Percentiles rank a stretch among this genome's conserved stretches.
These are phyloP conservation scores for Monilinia polystroma DNA, from an alignment of 2,329 filamentous ascomycete species.

Conservation along the genomic window DNA sequence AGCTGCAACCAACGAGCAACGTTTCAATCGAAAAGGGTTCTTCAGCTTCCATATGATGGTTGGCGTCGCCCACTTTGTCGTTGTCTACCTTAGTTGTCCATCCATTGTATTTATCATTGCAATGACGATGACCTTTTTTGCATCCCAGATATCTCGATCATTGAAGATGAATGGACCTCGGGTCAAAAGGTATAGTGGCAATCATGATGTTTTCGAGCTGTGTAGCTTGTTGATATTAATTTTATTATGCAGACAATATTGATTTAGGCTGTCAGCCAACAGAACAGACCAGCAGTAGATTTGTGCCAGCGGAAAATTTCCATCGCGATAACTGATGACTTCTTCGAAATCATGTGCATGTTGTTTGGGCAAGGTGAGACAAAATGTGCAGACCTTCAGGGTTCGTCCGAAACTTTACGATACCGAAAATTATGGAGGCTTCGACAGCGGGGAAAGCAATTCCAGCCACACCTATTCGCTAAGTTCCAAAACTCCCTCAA, in stretches of 20 bases:
- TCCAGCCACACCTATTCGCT: slow-evolving; percentile 7
- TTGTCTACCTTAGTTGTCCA: slow-evolving; percentile 20
- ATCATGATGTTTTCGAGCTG: background rate
- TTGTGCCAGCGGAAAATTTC: background rate
- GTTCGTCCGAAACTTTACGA: slow-evolving; percentile 22
- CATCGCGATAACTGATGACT: slow-evolving; percentile 11
- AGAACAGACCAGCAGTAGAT: slow-evolving; percentile 5
- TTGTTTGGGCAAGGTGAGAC: slow-evolving; percentile 12
- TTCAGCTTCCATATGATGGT: slow-evolving; percentile 23
- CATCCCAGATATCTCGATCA: slow-evolving; percentile 2
- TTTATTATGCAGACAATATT: slow-evolving; percentile 20
- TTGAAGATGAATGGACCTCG: slow-evolving; percentile 10
- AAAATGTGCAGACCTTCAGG: background rate
- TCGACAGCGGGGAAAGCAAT: slow-evolving; percentile 17
- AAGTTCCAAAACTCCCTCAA: slow-evolving; percentile 14
- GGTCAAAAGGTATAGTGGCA: slow-evolving; percentile 7
- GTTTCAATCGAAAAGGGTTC: slow-evolving; percentile 21
- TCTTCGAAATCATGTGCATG: slow-evolving; percentile 1
- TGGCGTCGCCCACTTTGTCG: slow-evolving; percentile 21
- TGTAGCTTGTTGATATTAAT: slow-evolving; percentile 14
- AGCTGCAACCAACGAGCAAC: slow-evolving; percentile 19
- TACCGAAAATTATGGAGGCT: slow-evolving; percentile 10
- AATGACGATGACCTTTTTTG: slow-evolving; percentile 7
- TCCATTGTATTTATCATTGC: slow-evolving; percentile 5
- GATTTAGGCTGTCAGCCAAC: slow-evolving; percentile 9